Evolutionary conservation across 805 yeast species (phyloP).

Genomic region (Wickerhamomyces xylosicus): DNA sequence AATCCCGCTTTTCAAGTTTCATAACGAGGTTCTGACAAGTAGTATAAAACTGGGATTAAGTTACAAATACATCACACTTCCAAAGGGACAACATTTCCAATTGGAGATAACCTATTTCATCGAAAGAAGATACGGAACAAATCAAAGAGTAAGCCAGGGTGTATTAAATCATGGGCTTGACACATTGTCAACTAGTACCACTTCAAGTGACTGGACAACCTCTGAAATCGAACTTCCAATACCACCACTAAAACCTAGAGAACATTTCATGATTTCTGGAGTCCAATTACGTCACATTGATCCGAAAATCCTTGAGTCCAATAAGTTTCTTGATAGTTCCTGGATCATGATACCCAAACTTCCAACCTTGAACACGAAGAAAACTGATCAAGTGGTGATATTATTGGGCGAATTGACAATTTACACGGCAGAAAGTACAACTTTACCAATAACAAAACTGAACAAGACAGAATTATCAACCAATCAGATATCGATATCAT

Average conservation of each 20-base stretch:
- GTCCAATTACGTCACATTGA: slow-evolving; percentile 2
- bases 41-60: slow-evolving; percentile 12
- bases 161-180: slow-evolving; percentile 12
- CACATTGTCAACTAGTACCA: slow-evolving; percentile 19
- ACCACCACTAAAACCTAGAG: slow-evolving; percentile 15
- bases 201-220: slow-evolving; percentile 13
- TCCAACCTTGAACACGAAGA: slow-evolving; percentile 1
- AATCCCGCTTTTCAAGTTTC: slow-evolving; percentile 20
- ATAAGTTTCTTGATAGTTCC: slow-evolving; percentile 8
- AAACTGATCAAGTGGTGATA: slow-evolving; percentile 8
- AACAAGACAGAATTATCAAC: slow-evolving; percentile 3
- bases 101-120: slow-evolving; percentile 23
- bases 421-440: slow-evolving; percentile 2
- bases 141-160: slow-evolving; percentile 22
- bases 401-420: slow-evolving; percentile 18
- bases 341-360: slow-evolving; percentile 16
- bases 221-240: slow-evolving; percentile 3
- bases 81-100: slow-evolving; percentile 18
- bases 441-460: slow-evolving; percentile 1
- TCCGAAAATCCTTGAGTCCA: neutral
- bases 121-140: slow-evolving; percentile 22
- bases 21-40: slow-evolving; percentile 15
- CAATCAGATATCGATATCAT: slow-evolving; percentile 12
- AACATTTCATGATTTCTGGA: slow-evolving; percentile 15
- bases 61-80: slow-evolving; percentile 17